phyloP scores from a whole-genome alignment of 1,284 basidiomycete genomes.

The Ustilago xerochloae region DNA sequence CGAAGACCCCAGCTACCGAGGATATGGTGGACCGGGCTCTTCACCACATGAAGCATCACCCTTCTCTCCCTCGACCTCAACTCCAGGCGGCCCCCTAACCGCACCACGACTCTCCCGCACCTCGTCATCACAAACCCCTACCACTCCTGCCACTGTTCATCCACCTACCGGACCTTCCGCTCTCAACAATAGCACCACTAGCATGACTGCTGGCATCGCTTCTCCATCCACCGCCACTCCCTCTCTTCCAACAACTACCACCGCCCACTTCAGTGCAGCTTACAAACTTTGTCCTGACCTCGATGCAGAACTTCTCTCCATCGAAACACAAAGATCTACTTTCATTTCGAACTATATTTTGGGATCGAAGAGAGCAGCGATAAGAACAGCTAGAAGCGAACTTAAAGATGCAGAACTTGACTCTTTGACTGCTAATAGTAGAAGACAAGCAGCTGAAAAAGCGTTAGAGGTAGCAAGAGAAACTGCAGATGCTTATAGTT shows the following conservation, averaged over 20 bases:
- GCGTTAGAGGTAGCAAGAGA: constrained; percentile 32
- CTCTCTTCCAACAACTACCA: neutral
- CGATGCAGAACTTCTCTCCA: constrained; percentile 26
- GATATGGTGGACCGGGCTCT: constrained; percentile 13
- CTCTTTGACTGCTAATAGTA: neutral
- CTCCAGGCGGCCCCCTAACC: neutral
- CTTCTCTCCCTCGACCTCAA: constrained; percentile 24
- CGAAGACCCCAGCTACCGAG: constrained; percentile 7
- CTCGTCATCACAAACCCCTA: constrained; percentile 30
- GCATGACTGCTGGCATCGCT: neutral
- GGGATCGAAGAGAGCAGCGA: constrained; percentile 1
- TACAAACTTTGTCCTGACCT: constrained; percentile 28
- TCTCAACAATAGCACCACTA: constrained; percentile 1
- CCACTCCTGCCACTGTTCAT: constrained; percentile 9
- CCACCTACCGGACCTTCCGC: constrained; percentile 7
- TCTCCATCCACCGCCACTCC: constrained; percentile 14
- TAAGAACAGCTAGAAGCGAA: neutral
- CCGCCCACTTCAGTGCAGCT: constrained; percentile 15
- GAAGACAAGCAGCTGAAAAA: constrained; percentile 10
- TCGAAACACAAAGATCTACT: constrained; percentile 12
- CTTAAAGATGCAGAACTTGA: constrained; percentile 28
- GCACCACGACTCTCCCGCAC: constrained; percentile 34
- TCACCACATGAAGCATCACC: constrained; percentile 34
- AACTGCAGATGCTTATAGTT: constrained; percentile 36
- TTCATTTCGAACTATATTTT: constrained; percentile 19